phyloP scores from a whole-genome alignment of 495 filamentous ascomycete genomes.

The Chaetomium tenue region DNA sequence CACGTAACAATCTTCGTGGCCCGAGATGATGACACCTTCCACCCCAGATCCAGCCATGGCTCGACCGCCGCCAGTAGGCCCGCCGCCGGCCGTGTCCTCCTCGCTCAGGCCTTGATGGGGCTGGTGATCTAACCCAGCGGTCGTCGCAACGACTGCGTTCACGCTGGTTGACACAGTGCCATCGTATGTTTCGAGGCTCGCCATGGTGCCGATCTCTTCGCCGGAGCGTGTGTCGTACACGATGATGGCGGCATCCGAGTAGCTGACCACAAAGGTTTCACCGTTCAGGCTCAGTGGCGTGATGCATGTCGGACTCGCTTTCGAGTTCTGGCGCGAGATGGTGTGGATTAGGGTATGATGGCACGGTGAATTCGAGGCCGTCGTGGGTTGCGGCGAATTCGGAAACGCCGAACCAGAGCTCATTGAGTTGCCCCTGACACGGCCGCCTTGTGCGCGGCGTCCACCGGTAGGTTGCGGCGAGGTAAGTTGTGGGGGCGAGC shows the following conservation, averaged over 20 bases:
- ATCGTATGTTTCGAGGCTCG: slow-evolving; percentile 88
- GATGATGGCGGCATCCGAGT: slow-evolving; percentile 81
- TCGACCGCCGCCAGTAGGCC: slow-evolving; percentile 74
- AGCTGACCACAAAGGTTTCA: slow-evolving; percentile 90
- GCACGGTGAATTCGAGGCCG: slow-evolving; percentile 61
- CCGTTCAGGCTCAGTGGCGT: slow-evolving; percentile 80
- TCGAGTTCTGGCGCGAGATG: slow-evolving; percentile 65
- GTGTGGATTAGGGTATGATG: slow-evolving; percentile 72
- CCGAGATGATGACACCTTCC: slow-evolving; percentile 88
- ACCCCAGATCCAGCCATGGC: slow-evolving; percentile 63
- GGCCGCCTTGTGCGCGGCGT: slow-evolving; percentile 72
- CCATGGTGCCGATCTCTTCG: slow-evolving; percentile 89
- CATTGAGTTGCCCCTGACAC: slow-evolving; percentile 82
- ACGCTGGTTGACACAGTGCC: slow-evolving; percentile 79
- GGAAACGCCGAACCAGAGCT: slow-evolving; percentile 88
- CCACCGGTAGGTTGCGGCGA: slow-evolving; percentile 62
- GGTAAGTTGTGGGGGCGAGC: slow-evolving; percentile 78
- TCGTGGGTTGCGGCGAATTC: slow-evolving; percentile 82
- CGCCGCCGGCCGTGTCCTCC: slow-evolving; percentile 56
- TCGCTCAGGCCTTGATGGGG: slow-evolving; percentile 52
- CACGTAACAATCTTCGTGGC: slow-evolving; percentile 93
- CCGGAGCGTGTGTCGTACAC: slow-evolving; percentile 89
- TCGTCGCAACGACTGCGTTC: slow-evolving; percentile 88
- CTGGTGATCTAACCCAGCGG: slow-evolving; percentile 65
- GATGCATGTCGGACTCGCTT: slow-evolving; percentile 85